phyloP scores from a whole-genome alignment of 2,329 filamentous ascomycete genomes.

The Fusarium armeniacum region DNA sequence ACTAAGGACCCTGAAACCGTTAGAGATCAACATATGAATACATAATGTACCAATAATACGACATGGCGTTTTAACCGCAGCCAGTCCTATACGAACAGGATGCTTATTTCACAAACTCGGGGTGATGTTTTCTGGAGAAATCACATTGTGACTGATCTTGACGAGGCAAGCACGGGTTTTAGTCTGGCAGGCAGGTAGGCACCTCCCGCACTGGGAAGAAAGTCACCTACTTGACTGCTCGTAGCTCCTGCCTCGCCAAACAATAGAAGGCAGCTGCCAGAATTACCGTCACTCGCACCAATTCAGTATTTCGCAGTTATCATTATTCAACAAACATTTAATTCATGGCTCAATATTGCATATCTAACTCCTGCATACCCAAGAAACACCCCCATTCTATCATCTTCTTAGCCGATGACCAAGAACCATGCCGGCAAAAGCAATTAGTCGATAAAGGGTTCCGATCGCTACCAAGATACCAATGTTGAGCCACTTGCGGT shows the following conservation, averaged over 20 bases:
- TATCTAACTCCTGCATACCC: background rate
- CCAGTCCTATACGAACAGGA: background rate
- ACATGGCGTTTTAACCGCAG: background rate
- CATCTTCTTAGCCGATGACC: conserved; percentile 45
- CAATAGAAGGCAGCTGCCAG: background rate
- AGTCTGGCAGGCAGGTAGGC: background rate
- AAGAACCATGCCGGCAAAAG: conserved; percentile 50
- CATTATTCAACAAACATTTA: background rate
- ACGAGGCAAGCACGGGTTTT: background rate
- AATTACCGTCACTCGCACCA: background rate
- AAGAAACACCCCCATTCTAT: background rate
- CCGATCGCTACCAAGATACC: conserved; percentile 60
- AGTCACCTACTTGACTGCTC: too few species aligned
- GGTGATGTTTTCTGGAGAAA: background rate
- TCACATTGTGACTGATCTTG: background rate
- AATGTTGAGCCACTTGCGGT: conserved; percentile 62
- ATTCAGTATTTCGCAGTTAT: background rate
- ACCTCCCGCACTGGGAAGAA: too few species aligned
- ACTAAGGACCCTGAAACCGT: conserved; percentile 30
- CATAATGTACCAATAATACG: conserved; percentile 5
- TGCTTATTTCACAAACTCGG: background rate
- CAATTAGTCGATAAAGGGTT: conserved; percentile 60
- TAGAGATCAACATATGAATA: conserved; percentile 15
- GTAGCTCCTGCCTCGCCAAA: background rate
- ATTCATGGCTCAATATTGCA: conserved; percentile 1